Evolutionary conservation across 2,329 filamentous ascomycete genomes (phyloP).

Genomic region (Fusarium sp.): DNA sequence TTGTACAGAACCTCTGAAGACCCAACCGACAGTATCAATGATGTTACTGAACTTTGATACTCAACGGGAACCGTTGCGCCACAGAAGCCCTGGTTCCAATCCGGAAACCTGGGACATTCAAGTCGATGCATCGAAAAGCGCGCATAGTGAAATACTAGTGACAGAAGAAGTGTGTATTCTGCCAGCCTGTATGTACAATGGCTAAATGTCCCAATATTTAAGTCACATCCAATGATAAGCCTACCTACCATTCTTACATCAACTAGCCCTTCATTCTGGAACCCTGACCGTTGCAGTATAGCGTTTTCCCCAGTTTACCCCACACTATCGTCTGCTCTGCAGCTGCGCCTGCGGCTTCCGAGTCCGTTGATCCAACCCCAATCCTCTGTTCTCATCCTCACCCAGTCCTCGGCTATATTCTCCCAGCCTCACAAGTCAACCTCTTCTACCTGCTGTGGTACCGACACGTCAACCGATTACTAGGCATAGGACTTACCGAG

Average conservation of each 20-base stretch:
- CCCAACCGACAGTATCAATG: not conserved
- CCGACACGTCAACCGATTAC: not conserved
- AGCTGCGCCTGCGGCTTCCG: conserved; percentile 13
- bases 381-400: not conserved
- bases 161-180: not conserved
- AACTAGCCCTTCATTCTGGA: not conserved
- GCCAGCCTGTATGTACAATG: not conserved
- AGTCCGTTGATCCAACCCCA: conserved; percentile 21
- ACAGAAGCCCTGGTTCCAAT: not conserved
- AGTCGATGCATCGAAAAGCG: not conserved
- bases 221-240: not conserved
- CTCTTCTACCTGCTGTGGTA: not conserved
- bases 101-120: not conserved
- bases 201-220: not conserved
- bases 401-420: conserved; percentile 24
- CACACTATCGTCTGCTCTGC: conserved; percentile 27
- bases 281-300: conserved; percentile 14
- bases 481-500: not conserved
- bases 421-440: conserved; percentile 11
- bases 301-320: conserved; percentile 38
- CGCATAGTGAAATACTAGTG: not conserved
- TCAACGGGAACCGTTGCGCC: not conserved
- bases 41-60: not conserved
- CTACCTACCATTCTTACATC: not conserved
- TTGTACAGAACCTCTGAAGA: not conserved